Conservation (phyloP, 1,284 basidiomycete species). For the Moniliella sp. region DNA sequence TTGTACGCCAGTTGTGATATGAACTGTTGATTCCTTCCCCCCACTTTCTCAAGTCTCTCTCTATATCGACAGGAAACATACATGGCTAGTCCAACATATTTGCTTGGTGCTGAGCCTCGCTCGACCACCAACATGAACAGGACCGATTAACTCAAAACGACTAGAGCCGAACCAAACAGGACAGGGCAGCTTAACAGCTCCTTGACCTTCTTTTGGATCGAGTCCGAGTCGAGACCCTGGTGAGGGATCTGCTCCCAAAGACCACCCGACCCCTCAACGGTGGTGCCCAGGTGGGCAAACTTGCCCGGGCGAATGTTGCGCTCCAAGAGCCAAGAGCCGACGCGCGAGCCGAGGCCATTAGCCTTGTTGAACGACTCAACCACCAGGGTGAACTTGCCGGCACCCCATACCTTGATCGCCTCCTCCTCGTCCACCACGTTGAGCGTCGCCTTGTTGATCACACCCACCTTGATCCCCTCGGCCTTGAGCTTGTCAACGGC, state of each 20-base stretch:
- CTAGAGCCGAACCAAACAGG: too few relatives aligned
- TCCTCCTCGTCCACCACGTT: slow-evolving; percentile 62
- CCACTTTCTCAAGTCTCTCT: too few relatives aligned
- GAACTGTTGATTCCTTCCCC: too few relatives aligned
- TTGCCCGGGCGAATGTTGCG: slow-evolving; percentile 54
- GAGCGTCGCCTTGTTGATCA: slow-evolving; percentile 56
- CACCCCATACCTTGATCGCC: slow-evolving; percentile 50
- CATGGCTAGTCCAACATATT: too few relatives aligned
- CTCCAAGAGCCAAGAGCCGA: slow-evolving; percentile 59
- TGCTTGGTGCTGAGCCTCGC: too few relatives aligned
- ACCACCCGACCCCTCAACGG: slow-evolving; percentile 60
- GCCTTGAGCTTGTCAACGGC: slow-evolving; percentile 51
- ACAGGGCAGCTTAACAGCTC: too few relatives aligned
- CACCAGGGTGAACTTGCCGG: slow-evolving; percentile 52
- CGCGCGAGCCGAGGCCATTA: slow-evolving; percentile 57
- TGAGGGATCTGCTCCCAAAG: slow-evolving; percentile 44
- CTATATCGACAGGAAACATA: too few relatives aligned
- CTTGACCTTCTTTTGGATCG: too few relatives aligned
- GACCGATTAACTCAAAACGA: too few relatives aligned
- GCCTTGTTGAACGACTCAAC: slow-evolving; percentile 66
- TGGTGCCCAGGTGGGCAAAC: slow-evolving; percentile 52
- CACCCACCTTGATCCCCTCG: slow-evolving; percentile 53
- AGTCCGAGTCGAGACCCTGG: slow-evolving; percentile 10
- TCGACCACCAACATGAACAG: too few relatives aligned
- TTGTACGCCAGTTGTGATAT: too few relatives aligned